Conservation (phyloP, 176 grass and related monocot species). For the Carex pumila region DNA sequence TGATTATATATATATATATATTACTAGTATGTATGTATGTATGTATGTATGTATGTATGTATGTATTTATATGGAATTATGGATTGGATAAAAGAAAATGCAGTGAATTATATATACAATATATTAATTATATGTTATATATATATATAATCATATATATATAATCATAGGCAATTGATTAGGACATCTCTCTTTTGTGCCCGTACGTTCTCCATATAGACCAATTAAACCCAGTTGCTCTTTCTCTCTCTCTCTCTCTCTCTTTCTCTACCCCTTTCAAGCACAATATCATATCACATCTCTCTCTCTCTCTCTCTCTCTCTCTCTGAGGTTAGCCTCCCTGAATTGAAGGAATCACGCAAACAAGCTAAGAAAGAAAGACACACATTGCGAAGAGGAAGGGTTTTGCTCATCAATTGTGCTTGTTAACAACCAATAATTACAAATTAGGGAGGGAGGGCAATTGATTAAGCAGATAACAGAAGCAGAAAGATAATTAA, state of each 20-base stretch:
- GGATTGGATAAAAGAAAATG: too few species aligned
- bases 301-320: background rate
- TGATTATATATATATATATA: too few species aligned
- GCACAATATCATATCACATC: too few species aligned
- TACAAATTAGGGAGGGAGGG: background rate
- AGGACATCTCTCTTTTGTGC: background rate
- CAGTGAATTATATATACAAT: background rate
- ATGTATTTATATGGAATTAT: too few species aligned
- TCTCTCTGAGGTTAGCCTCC: background rate
- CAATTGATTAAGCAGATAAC: background rate
- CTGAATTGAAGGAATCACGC: background rate
- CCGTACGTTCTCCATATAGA: background rate
- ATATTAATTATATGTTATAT: background rate
- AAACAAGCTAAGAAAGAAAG: background rate
- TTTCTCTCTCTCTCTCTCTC: background rate
- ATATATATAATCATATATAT: background rate
- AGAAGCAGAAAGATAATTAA: background rate
- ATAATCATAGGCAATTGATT: background rate
- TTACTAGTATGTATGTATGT: too few species aligned
- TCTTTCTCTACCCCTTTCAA: background rate
- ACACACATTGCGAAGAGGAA: background rate
- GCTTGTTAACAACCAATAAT: too few species aligned
- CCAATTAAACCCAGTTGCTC: background rate
- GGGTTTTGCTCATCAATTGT: too few species aligned
- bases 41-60: too few species aligned